phyloP scores from a whole-genome alignment of 148 eudicot genomes.

The Diospyros lotus region DNA sequence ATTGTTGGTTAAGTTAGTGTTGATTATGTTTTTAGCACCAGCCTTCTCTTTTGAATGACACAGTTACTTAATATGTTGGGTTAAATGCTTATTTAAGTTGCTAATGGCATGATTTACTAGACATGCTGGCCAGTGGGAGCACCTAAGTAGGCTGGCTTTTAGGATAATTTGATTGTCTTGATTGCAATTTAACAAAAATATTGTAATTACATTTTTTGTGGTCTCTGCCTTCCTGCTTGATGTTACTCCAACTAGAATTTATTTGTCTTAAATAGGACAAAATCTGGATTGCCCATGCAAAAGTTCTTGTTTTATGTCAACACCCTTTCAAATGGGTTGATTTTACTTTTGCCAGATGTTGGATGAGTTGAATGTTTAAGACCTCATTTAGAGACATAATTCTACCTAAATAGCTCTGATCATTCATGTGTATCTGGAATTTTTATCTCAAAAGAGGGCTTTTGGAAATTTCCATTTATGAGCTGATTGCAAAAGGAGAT shows the following conservation, averaged over 20 bases:
- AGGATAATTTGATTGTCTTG: background rate
- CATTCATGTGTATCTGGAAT: background rate
- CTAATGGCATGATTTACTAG: background rate
- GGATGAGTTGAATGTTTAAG: background rate
- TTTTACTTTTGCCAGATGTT: background rate
- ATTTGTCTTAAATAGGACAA: background rate
- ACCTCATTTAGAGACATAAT: background rate
- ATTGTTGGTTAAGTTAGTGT: background rate
- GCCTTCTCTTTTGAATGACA: background rate
- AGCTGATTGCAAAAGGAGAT: background rate
- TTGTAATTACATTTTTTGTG: background rate
- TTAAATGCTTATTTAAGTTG: background rate
- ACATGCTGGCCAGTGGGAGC: background rate
- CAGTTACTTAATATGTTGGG: background rate
- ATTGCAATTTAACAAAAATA: background rate
- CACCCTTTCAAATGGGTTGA: background rate
- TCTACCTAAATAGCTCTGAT: background rate
- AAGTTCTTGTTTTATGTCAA: background rate
- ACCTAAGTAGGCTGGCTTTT: background rate
- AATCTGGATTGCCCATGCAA: background rate
- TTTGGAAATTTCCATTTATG: too few relatives aligned
- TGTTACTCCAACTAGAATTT: background rate
- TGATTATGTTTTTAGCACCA: background rate
- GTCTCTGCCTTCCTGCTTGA: background rate
- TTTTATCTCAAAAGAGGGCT: background rate